Evolutionary conservation across 2,329 filamentous ascomycete genomes (phyloP).

Genomic region (Fusarium mundagurra): DNA sequence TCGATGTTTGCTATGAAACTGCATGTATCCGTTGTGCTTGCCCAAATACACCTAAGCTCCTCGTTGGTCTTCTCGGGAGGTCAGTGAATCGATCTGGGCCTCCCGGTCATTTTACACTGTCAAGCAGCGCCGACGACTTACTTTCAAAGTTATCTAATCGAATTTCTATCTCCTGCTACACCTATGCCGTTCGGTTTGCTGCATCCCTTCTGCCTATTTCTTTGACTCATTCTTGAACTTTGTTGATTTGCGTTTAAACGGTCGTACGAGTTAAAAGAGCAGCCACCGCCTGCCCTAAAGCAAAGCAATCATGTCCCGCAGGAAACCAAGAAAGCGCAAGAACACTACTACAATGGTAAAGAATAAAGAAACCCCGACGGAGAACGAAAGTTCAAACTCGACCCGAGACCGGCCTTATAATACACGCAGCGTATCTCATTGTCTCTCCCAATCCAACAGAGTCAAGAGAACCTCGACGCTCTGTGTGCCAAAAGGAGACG

Average conservation of each 20-base stretch:
- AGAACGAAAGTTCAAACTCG: not conserved
- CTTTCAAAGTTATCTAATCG: not conserved
- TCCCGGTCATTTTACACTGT: not conserved
- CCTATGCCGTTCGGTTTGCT: not conserved
- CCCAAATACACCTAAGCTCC: not conserved
- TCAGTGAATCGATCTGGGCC: not conserved
- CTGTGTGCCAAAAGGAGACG: not conserved
- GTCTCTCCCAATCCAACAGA: not conserved
- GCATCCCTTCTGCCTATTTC: not conserved
- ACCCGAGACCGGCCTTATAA: not conserved
- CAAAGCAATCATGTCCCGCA: not conserved
- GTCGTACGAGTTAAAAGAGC: not conserved
- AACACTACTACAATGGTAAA: not conserved
- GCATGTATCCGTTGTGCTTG: not conserved
- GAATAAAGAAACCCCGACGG: not conserved
- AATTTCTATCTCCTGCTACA: not conserved
- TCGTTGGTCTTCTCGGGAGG: not conserved
- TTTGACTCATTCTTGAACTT: not conserved
- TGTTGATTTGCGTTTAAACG: not conserved
- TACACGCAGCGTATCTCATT: not conserved
- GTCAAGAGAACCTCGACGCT: not conserved
- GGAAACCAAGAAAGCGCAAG: not conserved
- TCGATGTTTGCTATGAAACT: not conserved
- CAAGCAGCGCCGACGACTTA: not conserved
- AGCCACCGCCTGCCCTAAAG: not conserved